These are phyloP conservation scores for Tylopilus felleus DNA, from an alignment of 768 basidiomycete genomes.

Conservation along the genomic window DNA sequence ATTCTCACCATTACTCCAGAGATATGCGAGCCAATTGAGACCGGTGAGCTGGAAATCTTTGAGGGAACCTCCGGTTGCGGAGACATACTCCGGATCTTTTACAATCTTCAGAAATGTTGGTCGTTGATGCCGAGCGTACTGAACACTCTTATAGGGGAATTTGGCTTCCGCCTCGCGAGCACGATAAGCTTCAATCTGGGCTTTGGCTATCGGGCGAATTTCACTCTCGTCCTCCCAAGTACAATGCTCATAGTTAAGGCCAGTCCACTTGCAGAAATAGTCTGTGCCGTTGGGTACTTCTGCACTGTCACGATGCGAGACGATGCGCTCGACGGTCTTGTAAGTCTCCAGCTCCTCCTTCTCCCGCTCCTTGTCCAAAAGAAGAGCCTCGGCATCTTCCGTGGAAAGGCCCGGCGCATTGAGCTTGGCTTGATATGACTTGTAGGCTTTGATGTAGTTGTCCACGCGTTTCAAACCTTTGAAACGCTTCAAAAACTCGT, in stretches of 20 bases:
- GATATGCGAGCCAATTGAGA: constrained; percentile 96
- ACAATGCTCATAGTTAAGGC: constrained; percentile 88
- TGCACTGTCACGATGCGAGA: constrained; percentile 67
- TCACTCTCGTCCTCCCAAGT: constrained; percentile 92
- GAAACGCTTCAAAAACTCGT: constrained; percentile 93
- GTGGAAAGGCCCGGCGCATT: constrained; percentile 63
- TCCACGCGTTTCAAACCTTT: constrained; percentile 96
- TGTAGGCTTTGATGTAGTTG: constrained; percentile 96
- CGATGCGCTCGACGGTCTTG: constrained; percentile 89
- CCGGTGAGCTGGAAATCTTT: constrained; percentile 99
- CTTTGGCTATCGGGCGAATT: constrained; percentile 71
- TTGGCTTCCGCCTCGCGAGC: constrained; percentile 70
- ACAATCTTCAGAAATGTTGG: constrained; percentile 81
- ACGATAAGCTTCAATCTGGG: constrained; percentile 77
- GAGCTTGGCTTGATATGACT: constrained; percentile 64
- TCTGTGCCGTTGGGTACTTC: constrained; percentile 53
- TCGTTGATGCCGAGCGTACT: constrained; percentile 62
- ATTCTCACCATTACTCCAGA: constrained; percentile 93
- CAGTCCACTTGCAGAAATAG: constrained; percentile 97
- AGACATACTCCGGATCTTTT: constrained; percentile 86
- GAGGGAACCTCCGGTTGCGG: constrained; percentile 71
- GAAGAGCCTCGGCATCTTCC: constrained; percentile 87
- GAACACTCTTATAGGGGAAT: constrained; percentile 81
- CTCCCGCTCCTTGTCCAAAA: constrained; percentile 87
- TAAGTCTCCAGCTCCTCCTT: constrained; percentile 89